These are phyloP conservation scores for Yueomyces sp. DNA, from an alignment of 805 yeast species.

Conservation along the genomic window DNA sequence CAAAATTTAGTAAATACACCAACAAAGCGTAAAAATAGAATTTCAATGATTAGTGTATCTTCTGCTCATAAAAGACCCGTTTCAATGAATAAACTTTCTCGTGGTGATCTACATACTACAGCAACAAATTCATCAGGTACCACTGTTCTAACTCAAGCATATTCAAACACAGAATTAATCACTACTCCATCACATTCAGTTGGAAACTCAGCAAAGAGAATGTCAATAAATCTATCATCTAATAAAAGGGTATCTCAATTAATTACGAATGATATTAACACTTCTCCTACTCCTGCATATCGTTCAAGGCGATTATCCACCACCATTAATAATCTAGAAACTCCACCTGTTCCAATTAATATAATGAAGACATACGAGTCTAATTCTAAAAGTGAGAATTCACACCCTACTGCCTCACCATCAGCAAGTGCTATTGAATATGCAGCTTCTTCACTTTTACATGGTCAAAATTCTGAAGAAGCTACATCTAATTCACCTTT, in stretches of 20 bases:
- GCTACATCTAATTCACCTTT: neutral
- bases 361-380: constrained; percentile 9
- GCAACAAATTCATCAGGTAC: constrained; percentile 10
- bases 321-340: constrained; percentile 2
- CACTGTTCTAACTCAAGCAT: constrained; percentile 3
- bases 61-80: constrained; percentile 37
- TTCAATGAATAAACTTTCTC: constrained; percentile 28
- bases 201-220: constrained; percentile 13
- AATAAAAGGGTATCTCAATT: constrained; percentile 15
- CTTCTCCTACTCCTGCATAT: constrained; percentile 22
- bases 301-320: constrained; percentile 16
- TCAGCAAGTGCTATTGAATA: neutral
- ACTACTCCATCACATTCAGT: constrained; percentile 2
- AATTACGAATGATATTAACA: constrained; percentile 6
- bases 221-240: constrained; percentile 17
- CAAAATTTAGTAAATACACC: constrained; percentile 9
- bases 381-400: neutral
- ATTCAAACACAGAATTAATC: neutral
- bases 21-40: constrained; percentile 28
- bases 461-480: neutral
- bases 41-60: constrained; percentile 31
- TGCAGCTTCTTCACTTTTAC: neutral
- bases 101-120: constrained; percentile 3
- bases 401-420: neutral
- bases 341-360: constrained; percentile 18